phyloP scores from a whole-genome alignment of 805 yeast genomes.

The Saccharomycopsis synnaedendra region DNA sequence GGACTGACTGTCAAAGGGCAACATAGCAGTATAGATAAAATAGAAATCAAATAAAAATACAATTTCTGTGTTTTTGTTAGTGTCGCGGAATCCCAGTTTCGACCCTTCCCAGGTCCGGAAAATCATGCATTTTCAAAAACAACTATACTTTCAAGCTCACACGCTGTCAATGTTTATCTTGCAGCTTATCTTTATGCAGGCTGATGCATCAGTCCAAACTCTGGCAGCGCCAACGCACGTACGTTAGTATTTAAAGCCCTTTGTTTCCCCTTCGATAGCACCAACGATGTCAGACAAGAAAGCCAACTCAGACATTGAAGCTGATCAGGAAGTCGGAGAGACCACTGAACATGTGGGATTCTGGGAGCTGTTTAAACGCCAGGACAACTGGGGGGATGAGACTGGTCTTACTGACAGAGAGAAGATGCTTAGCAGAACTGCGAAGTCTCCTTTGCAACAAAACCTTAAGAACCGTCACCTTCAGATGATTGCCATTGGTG shows the following conservation, averaged over 20 bases:
- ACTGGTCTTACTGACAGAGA: slow-evolving; percentile 26
- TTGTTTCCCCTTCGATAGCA: background rate
- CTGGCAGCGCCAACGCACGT: too few species aligned
- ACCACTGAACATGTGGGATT: background rate
- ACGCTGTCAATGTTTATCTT: too few species aligned
- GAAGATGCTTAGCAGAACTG: slow-evolving; percentile 28
- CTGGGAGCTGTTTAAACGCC: slow-evolving; percentile 25
- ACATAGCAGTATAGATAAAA: too few species aligned
- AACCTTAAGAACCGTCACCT: slow-evolving; percentile 43
- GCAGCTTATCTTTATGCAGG: too few species aligned
- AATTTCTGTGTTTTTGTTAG: too few species aligned
- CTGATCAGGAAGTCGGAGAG: slow-evolving; percentile 15
- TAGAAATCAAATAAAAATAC: too few species aligned
- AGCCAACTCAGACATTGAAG: slow-evolving; percentile 14
- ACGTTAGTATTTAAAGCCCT: background rate
- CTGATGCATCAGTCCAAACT: too few species aligned
- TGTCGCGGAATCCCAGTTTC: too few species aligned
- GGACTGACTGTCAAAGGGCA: too few species aligned
- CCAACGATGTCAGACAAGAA: slow-evolving; percentile 15
- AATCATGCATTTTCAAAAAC: too few species aligned
- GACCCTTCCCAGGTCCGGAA: too few species aligned
- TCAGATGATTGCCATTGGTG: slow-evolving; percentile 64
- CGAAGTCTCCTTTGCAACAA: slow-evolving; percentile 42
- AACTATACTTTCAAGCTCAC: too few species aligned
- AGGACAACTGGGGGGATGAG: slow-evolving; percentile 18